phyloP scores from a whole-genome alignment of 164 flowering plant species.

The Dillenia turbinata region DNA sequence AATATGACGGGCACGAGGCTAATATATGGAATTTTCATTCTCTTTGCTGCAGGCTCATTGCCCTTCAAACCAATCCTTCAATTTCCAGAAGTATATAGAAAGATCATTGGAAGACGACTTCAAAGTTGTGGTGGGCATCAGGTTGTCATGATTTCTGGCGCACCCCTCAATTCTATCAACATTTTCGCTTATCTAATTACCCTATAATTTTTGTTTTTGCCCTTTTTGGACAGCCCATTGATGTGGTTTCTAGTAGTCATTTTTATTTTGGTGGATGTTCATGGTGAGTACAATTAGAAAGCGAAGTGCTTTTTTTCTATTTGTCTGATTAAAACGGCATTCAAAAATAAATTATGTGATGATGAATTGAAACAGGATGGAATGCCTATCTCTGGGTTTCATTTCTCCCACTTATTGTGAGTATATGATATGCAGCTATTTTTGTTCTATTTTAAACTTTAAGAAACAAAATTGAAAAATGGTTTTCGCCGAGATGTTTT shows the following conservation, averaged over 20 bases:
- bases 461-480: no score
- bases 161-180: neutral
- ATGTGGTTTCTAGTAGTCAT: conserved; percentile 59
- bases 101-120: conserved; percentile 72
- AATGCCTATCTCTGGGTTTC: conserved; percentile 48
- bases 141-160: conserved; percentile 18
- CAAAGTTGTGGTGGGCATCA: conserved; percentile 59
- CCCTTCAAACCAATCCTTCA: conserved; percentile 34
- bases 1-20: no score
- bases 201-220: neutral
- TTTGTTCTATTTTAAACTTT: no score
- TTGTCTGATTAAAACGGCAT: no score
- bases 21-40: no score
- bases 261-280: conserved; percentile 51
- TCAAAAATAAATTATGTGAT: no score
- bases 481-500: no score
- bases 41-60: conserved; percentile 42
- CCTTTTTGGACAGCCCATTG: conserved; percentile 29
- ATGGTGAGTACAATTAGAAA: conserved; percentile 28
- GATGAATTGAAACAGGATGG: conserved; percentile 35
- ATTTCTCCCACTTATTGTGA: conserved; percentile 43
- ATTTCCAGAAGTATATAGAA: conserved; percentile 61
- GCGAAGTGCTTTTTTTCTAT: neutral
- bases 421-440: conserved; percentile 9
- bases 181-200: neutral